Evolutionary conservation across 805 yeast species (phyloP).

Genomic region (Starmerella sp.): DNA sequence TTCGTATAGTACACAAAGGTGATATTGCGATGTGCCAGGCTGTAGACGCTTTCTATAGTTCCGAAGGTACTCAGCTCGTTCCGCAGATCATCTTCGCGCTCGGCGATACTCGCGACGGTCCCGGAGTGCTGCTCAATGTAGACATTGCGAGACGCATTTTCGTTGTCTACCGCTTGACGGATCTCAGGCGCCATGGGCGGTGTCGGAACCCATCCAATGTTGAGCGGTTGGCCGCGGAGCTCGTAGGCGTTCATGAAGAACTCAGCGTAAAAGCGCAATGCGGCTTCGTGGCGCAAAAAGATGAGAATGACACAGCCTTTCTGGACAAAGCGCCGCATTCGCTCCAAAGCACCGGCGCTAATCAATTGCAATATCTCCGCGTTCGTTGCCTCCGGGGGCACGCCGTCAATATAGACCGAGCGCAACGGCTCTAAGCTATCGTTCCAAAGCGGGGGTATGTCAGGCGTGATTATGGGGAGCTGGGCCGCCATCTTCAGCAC

Average conservation of each 20-base stretch:
- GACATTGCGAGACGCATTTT: conserved; percentile 85
- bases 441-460: background rate
- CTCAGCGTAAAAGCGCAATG: conserved; percentile 85
- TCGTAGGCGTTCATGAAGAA: conserved; percentile 74
- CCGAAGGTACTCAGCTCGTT: conserved; percentile 73
- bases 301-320: conserved; percentile 35
- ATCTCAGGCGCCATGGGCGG: conserved; percentile 65
- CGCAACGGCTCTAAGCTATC: conserved; percentile 31
- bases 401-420: conserved; percentile 81
- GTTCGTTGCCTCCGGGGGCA: conserved; percentile 70
- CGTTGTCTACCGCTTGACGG: conserved; percentile 55
- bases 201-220: conserved; percentile 89
- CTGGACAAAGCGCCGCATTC: background rate
- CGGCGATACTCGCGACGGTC: background rate
- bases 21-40: conserved; percentile 70
- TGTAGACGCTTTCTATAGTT: conserved; percentile 89
- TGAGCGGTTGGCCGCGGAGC: conserved; percentile 68
- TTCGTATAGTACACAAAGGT: conserved; percentile 87
- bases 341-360: conserved; percentile 32
- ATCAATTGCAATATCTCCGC: conserved; percentile 76
- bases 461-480: background rate
- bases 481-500: background rate
- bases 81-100: conserved; percentile 1
- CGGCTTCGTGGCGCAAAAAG: conserved; percentile 78
- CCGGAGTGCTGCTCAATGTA: conserved; percentile 48